These are phyloP conservation scores for Omphalea diandra DNA, from an alignment of 441 rosid genomes.

Conservation along the genomic window DNA sequence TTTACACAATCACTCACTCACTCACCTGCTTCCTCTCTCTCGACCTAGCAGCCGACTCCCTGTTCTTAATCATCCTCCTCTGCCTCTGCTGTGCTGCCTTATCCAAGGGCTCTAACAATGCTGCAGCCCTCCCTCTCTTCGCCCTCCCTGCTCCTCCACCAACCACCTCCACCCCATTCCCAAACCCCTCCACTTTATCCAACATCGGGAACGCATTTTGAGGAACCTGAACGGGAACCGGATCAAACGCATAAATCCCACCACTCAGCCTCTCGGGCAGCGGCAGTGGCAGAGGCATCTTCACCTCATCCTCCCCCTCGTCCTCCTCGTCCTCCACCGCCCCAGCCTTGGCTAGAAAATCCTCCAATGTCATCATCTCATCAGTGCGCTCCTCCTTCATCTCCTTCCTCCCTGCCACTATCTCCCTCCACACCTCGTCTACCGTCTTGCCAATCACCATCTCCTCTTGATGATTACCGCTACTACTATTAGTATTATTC, in stretches of 20 bases:
- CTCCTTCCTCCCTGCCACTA: slow-evolving; percentile 56
- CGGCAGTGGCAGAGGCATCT: slow-evolving; percentile 45
- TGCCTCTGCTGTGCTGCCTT: slow-evolving; percentile 89
- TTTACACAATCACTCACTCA: too few relatives aligned
- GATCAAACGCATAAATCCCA: slow-evolving; percentile 50
- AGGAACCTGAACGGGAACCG: slow-evolving; percentile 25
- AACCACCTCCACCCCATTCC: slow-evolving; percentile 38
- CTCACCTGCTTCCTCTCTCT: slow-evolving; percentile 87
- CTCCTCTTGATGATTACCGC: slow-evolving; percentile 12
- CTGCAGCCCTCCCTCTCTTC: slow-evolving; percentile 54
- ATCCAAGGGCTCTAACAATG: slow-evolving; percentile 72
- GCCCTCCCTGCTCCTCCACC: slow-evolving; percentile 42
- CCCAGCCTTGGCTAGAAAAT: slow-evolving; percentile 74
- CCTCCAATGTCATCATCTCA: slow-evolving; percentile 90
- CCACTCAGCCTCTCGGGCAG: slow-evolving; percentile 41
- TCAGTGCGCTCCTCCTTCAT: slow-evolving; percentile 77
- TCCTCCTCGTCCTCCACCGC: slow-evolving; percentile 43
- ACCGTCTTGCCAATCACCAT: slow-evolving; percentile 41
- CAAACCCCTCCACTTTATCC: slow-evolving; percentile 56
- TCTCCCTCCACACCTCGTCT: slow-evolving; percentile 83
- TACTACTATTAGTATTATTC: not conserved
- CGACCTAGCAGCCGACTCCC: slow-evolving; percentile 94
- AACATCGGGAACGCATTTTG: slow-evolving; percentile 40
- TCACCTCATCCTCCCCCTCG: slow-evolving; percentile 41
- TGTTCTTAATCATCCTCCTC: slow-evolving; percentile 91